phyloP scores from a whole-genome alignment of 305 asterid genomes.

The Ajuga reptans region DNA sequence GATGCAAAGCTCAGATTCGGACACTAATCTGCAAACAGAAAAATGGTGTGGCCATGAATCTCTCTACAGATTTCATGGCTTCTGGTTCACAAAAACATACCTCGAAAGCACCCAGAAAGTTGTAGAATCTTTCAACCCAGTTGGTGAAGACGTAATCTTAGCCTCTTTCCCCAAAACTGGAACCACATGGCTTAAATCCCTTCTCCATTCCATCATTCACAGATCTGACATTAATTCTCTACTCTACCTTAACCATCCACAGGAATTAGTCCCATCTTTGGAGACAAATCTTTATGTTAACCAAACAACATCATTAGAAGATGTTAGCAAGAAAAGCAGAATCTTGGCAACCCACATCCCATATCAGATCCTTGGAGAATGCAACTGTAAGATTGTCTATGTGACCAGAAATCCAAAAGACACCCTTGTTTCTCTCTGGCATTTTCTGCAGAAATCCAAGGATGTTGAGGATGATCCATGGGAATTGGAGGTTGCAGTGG shows the following conservation, averaged over 20 bases:
- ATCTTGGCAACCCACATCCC: conserved; percentile 36
- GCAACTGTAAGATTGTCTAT: conserved; percentile 32
- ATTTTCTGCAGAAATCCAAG: conserved; percentile 24
- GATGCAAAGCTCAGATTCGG: neutral
- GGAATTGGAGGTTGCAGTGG: conserved; percentile 34
- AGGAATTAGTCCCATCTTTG: conserved; percentile 37
- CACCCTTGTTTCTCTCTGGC: conserved; percentile 37
- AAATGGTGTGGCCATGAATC: conserved; percentile 29
- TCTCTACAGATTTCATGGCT: conserved; percentile 28
- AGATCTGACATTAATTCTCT: neutral
- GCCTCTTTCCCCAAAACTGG: conserved; percentile 47
- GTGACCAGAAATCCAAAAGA: conserved; percentile 44
- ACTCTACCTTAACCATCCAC: conserved; percentile 27
- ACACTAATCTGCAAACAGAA: conserved; percentile 1
- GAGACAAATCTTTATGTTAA: conserved; percentile 30
- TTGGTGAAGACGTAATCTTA: conserved; percentile 28
- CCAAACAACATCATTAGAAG: neutral
- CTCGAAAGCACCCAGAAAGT: conserved; percentile 29
- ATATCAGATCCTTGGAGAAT: conserved; percentile 25
- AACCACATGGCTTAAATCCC: conserved; percentile 46
- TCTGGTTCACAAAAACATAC: conserved; percentile 35
- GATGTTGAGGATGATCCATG: conserved; percentile 29
- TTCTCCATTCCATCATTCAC: conserved; percentile 31
- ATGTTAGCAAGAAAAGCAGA: neutral
- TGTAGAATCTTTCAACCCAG: conserved; percentile 27